Conservation (phyloP, 2,329 filamentous ascomycete species). For the Kalmusia sp. region DNA sequence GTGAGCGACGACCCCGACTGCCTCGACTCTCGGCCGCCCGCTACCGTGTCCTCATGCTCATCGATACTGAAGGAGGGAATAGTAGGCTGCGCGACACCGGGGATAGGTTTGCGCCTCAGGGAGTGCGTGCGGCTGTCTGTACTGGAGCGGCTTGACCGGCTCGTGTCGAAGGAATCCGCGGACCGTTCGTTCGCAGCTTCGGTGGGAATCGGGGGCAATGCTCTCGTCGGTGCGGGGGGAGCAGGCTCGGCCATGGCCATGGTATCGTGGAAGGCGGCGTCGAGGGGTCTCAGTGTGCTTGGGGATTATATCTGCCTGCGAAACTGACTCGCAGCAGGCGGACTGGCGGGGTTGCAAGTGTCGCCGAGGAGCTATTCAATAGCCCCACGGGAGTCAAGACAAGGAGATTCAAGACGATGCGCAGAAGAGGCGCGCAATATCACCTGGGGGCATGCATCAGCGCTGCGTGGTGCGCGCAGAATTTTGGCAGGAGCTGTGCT, state of each 20-base stretch:
- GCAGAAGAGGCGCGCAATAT: not conserved
- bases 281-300: not conserved
- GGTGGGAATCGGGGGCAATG: slow-evolving; percentile 36
- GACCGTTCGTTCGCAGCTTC: slow-evolving; percentile 17
- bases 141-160: slow-evolving; percentile 24
- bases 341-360: slow-evolving; percentile 9
- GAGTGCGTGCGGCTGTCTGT: slow-evolving; percentile 28
- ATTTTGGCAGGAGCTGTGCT: not conserved
- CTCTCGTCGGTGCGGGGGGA: slow-evolving; percentile 26
- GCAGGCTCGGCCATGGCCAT: slow-evolving; percentile 38
- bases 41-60: slow-evolving; percentile 37
- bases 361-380: slow-evolving; percentile 4
- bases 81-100: slow-evolving; percentile 23
- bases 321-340: slow-evolving; percentile 1
- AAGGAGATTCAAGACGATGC: not conserved
- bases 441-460: not conserved
- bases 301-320: slow-evolving; percentile 1
- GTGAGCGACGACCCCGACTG: slow-evolving; percentile 43
- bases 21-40: slow-evolving; percentile 39
- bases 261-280: not conserved
- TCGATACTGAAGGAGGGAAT: slow-evolving; percentile 42
- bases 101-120: slow-evolving; percentile 33
- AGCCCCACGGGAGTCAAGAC: not conserved
- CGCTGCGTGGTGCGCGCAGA: not conserved
- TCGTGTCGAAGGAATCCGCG: slow-evolving; percentile 20